Base-by-base conservation (phyloP, 2,329 filamentous ascomycete species). In the Trichoderma sp. region DNA sequence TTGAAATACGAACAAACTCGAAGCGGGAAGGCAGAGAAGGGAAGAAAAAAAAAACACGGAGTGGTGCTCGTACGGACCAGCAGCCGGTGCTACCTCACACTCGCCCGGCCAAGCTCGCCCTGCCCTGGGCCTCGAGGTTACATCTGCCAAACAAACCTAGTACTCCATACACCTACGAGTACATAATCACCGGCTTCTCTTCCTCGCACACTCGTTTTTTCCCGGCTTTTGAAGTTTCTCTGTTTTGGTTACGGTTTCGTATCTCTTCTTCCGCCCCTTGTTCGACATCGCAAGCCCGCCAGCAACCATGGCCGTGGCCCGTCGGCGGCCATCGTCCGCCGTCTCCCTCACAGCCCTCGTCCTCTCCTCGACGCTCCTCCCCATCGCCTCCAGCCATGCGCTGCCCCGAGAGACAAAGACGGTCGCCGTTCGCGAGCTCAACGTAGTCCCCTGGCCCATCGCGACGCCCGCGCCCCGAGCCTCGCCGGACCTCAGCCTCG, bases 321-420 rank as follows among this genome's bases (percentile, higher is more conserved):
- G 50, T 63, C 50, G 44, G 59, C 59, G 48, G 59, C 59, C 50
- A 55, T 55, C 59, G 15, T 26, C 65, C 48, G 48, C 65, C 34
- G 34, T 39, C 34, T 39, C 34, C 10, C 55, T 57, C 34, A 44
- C 65, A 30, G 55, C 56, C 56, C 14, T 67, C 48, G 48, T 64
- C 55, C 34, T 52, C 14, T 47, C 63, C 50, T 64, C 62, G 50
- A 51, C 50, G 48, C 69, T 78, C 47, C 67, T 77, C 67, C 69
- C 71, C 41, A 66, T 75, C 63, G 71, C 76, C 19, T 65, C 72
- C n/a, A 75, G 75, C 51, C 75, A 81, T 71, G 75, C 72, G 54
- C 70, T 82, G 17, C 80, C 80, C 19, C 76, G 74, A 47, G 76
- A 79, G 61, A 81, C 80, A 7, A 72, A 73, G 64, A 73, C 78